Conservation (phyloP, 2,329 filamentous ascomycete genomes). For the Lasiodiplodia sp. region DNA sequence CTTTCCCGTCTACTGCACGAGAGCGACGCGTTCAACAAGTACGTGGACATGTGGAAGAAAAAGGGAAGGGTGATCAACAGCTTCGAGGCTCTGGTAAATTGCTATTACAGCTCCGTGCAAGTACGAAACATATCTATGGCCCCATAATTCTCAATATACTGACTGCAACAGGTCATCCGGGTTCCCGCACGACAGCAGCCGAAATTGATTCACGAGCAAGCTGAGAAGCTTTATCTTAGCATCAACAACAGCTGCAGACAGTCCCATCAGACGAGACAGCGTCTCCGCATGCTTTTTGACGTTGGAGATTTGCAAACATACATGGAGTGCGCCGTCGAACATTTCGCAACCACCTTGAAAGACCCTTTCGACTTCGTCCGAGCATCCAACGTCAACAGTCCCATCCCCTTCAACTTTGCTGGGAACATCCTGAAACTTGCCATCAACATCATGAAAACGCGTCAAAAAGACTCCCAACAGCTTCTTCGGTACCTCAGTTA, state of each 20-base stretch:
- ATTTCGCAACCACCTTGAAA: conserved; percentile 55
- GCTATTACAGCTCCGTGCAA: conserved; percentile 59
- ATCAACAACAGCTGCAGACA: conserved; percentile 49
- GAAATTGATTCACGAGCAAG: conserved; percentile 59
- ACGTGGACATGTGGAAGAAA: too few relatives aligned
- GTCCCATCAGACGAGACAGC: conserved; percentile 52
- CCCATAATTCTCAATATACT: not conserved
- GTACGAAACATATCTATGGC: conserved; percentile 19
- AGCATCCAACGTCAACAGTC: conserved; percentile 53
- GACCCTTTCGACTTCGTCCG: conserved; percentile 61
- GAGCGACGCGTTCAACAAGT: too few relatives aligned
- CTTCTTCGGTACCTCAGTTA: conserved; percentile 56
- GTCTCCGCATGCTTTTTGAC: conserved; percentile 57
- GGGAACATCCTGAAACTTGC: conserved; percentile 60
- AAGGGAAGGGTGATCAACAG: too few relatives aligned
- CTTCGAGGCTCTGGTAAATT: conserved; percentile 46
- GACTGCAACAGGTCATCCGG: conserved; percentile 43
- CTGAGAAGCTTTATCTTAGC: conserved; percentile 53
- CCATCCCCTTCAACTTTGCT: conserved; percentile 57
- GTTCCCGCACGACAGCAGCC: conserved; percentile 56
- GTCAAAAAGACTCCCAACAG: conserved; percentile 32
- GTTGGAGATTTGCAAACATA: conserved; percentile 57
- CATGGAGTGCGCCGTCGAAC: conserved; percentile 59
- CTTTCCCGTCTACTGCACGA: conserved; percentile 35
- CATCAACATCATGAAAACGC: conserved; percentile 46